A percentile compares a stretch with the other conserved stretches of the same genome.
phyloP scores from a whole-genome alignment of 805 yeast species.

The Blastobotrys americana region DNA sequence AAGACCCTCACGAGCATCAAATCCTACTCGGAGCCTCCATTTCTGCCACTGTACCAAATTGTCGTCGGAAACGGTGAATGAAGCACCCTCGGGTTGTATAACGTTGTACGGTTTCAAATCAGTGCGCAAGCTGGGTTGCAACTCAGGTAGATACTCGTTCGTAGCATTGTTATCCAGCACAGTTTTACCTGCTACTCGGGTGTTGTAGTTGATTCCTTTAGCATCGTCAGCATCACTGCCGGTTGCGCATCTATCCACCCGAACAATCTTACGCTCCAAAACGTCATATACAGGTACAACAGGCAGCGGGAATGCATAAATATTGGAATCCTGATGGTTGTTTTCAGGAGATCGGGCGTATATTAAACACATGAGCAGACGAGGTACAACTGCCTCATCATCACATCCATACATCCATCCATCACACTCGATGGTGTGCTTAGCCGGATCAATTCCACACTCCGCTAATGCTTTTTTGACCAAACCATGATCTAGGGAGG shows the following conservation, averaged over 20 bases:
- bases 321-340: constrained; percentile 30
- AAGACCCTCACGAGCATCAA: constrained; percentile 72
- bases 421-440: constrained; percentile 46
- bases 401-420: constrained; percentile 88
- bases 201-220: constrained; percentile 34
- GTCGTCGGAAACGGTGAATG: constrained; percentile 46
- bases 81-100: constrained; percentile 84
- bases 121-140: constrained; percentile 32
- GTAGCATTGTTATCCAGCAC: constrained; percentile 65
- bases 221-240: constrained; percentile 55
- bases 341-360: constrained; percentile 62
- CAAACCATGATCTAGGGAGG: constrained; percentile 45
- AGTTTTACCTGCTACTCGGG: constrained; percentile 52
- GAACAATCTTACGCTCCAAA: constrained; percentile 50
- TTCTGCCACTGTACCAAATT: constrained; percentile 70
- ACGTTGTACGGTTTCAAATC: constrained; percentile 65
- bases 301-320: constrained; percentile 58
- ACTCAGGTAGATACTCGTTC: constrained; percentile 39
- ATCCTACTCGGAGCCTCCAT: constrained; percentile 68
- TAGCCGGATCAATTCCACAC: constrained; percentile 35
- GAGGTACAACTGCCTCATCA: constrained; percentile 37
- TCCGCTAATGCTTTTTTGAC: constrained; percentile 61
- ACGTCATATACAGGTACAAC: constrained; percentile 73
- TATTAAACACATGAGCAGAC: constrained; percentile 60
- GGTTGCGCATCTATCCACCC: constrained; percentile 70